Base-by-base conservation (phyloP, 1,284 basidiomycete species). In the Wolfiporia cocos region DNA sequence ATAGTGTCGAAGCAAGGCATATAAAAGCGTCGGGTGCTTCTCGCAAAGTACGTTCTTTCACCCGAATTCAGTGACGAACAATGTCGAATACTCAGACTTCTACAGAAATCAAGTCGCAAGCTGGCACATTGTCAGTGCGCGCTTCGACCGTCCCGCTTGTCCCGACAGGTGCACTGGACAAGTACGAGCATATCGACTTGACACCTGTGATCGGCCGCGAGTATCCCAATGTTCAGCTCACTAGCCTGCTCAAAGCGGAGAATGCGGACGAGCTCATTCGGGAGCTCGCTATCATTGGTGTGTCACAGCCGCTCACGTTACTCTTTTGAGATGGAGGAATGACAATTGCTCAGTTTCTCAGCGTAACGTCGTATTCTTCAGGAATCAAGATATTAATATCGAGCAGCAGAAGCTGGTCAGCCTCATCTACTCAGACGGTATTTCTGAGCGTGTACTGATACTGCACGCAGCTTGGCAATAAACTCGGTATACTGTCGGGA, bases 291-390 rank as follows among this genome's bases (percentile, higher is more conserved):
- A 70, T 69, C 4, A 68, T 78, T 37, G 19, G 38, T 39, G 29
- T 10, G 38, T 28, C 14, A 7, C 9, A 28, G 7, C 7, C 14
- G 26, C 7, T 9, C 20, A 19, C 18, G 15, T 21, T n/a, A n/a
- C n/a, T n/a, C n/a, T n/a, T n/a, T n/a, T 17, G 7, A 10, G 6
- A 33, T 7, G 18, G 9, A 12, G 12, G 5, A 36, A 19, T 11
- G 21, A n/a, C 7, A 5, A 21, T 23, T 21, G 5, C 21, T 36
- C 28, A 39, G 69, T 86, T 42, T 77, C 81, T 2, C 74, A 82
- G 44, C 77, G 83, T 30, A 81, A 82, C 10, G 84, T 86, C 35
- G 81, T 82, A 21, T 85, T 86, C 64, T 84, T 88, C 71, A 69
- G 74, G 17, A 65, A 72, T 20, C 82, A 79, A 49, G 64, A 69